Evolutionary conservation across 129 eudicot species (phyloP).

Genomic region (Centaurea solstitialis): DNA sequence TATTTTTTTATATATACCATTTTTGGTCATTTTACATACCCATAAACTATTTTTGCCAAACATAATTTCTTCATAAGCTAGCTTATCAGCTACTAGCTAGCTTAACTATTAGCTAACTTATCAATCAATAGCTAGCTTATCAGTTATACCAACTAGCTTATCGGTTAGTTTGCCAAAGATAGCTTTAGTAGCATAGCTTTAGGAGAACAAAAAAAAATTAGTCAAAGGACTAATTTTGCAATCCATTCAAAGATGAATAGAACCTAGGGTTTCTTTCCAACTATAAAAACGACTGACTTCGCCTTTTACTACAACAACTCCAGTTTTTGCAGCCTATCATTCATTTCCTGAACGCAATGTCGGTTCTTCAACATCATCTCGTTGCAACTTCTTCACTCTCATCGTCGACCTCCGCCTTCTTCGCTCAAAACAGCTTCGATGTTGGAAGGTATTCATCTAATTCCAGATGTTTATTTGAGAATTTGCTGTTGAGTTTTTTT

Average conservation of each 20-base stretch:
- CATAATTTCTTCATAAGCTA: too few relatives aligned
- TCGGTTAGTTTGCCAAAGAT: too few relatives aligned
- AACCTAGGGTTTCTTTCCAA: slow-evolving; percentile 23
- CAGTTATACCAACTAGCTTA: too few relatives aligned
- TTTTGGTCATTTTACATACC: too few relatives aligned
- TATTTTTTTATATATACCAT: too few relatives aligned
- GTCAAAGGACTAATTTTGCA: slow-evolving; percentile 12
- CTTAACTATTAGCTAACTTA: too few relatives aligned
- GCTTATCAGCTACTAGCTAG: too few relatives aligned
- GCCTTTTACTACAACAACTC: slow-evolving; percentile 6
- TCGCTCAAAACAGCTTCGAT: slow-evolving; percentile 39
- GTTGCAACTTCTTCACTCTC: slow-evolving; percentile 49
- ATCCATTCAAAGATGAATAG: neutral
- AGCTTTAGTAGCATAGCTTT: too few relatives aligned
- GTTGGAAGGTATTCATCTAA: slow-evolving; percentile 36
- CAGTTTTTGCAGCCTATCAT: slow-evolving; percentile 1
- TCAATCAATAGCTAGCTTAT: too few relatives aligned
- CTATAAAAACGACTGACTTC: neutral
- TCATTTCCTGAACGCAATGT: slow-evolving; percentile 22
- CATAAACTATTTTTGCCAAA: too few relatives aligned
- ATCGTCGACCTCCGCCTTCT: slow-evolving; percentile 45
- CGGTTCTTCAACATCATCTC: slow-evolving; percentile 42
- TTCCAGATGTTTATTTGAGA: neutral
- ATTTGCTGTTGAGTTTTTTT: neutral
- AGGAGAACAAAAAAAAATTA: too few relatives aligned